Conservation (phyloP, 1,284 basidiomycete species). For the Lignosus rhinocerotis region DNA sequence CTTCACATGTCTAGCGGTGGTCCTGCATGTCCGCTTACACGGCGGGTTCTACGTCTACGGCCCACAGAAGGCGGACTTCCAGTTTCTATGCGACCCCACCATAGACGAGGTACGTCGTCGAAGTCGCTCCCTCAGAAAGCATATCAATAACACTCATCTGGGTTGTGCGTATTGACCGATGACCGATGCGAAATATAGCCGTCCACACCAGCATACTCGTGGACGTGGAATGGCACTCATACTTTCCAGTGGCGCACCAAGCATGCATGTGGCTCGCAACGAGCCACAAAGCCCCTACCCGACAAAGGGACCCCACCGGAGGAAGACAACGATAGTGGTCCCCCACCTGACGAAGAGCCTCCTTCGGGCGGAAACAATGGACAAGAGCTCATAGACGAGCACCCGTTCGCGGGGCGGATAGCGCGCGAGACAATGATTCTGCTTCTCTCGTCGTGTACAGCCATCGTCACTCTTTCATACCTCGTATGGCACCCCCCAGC, state of each 20-base stretch:
- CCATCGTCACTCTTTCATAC: slow-evolving; percentile 27
- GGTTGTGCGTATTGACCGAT: not conserved
- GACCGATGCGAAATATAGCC: slow-evolving; percentile 26
- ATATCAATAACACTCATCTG: too few relatives aligned
- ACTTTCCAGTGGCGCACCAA: slow-evolving; percentile 37
- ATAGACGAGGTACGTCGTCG: slow-evolving; percentile 26
- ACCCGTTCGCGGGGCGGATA: slow-evolving; percentile 10
- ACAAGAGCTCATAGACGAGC: slow-evolving; percentile 25
- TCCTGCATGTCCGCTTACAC: slow-evolving; percentile 41
- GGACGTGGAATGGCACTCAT: slow-evolving; percentile 35
- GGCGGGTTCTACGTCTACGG: slow-evolving; percentile 41
- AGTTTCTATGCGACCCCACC: slow-evolving; percentile 41
- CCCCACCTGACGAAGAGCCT: slow-evolving; percentile 21
- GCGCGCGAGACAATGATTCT: slow-evolving; percentile 22
- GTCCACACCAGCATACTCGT: slow-evolving; percentile 31
- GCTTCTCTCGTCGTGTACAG: slow-evolving; percentile 25
- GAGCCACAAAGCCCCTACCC: slow-evolving; percentile 3
- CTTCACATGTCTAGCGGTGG: slow-evolving; percentile 22
- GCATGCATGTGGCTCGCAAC: slow-evolving; percentile 32
- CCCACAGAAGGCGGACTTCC: slow-evolving; percentile 40
- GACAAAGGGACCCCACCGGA: slow-evolving; percentile 6
- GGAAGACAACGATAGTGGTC: slow-evolving; percentile 13
- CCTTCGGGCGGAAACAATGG: slow-evolving; percentile 7
- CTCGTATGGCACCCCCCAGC: slow-evolving; percentile 30
- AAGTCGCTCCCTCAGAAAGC: not conserved